These are phyloP conservation scores for Iodosphaeria phyllophila DNA, from an alignment of 2,329 filamentous ascomycete genomes.

Conservation along the genomic window DNA sequence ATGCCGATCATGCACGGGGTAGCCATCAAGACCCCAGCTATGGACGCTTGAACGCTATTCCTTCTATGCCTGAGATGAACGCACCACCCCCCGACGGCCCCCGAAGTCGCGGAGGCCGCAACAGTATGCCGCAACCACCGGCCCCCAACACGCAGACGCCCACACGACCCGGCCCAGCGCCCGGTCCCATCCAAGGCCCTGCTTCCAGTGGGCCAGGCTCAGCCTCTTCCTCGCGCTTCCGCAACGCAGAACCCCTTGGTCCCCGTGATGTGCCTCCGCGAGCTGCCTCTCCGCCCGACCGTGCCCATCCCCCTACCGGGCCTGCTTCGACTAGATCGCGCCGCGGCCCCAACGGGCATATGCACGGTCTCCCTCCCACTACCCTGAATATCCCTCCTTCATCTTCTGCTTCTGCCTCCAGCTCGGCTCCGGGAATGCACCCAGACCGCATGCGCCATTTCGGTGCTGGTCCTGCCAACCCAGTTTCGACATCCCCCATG, in stretches of 20 bases:
- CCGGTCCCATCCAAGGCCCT: too few relatives aligned
- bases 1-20: slow-evolving; percentile 29
- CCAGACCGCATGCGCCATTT: slow-evolving; percentile 14
- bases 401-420: slow-evolving; percentile 8
- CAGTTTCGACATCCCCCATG: slow-evolving; percentile 5
- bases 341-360: slow-evolving; percentile 18
- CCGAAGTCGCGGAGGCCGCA: slow-evolving; percentile 28
- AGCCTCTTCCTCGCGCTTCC: slow-evolving; percentile 14
- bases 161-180: too few relatives aligned
- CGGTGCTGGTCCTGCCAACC: slow-evolving; percentile 5
- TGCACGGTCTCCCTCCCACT: too few relatives aligned
- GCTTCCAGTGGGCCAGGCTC: too few relatives aligned
- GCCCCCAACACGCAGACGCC: too few relatives aligned
- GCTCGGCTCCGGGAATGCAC: slow-evolving; percentile 10
- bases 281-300: slow-evolving; percentile 27
- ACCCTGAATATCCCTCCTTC: slow-evolving; percentile 6
- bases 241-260: slow-evolving; percentile 15
- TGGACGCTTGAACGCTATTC: slow-evolving; percentile 37
- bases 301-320: slow-evolving; percentile 29
- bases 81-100: slow-evolving; percentile 33
- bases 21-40: slow-evolving; percentile 42
- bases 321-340: slow-evolving; percentile 29
- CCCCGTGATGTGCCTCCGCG: slow-evolving; percentile 22
- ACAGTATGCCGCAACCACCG: too few relatives aligned
- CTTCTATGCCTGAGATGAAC: slow-evolving; percentile 18